phyloP scores from a whole-genome alignment of 2,329 filamentous ascomycete species.

The Arthrobotrys sinensis region DNA sequence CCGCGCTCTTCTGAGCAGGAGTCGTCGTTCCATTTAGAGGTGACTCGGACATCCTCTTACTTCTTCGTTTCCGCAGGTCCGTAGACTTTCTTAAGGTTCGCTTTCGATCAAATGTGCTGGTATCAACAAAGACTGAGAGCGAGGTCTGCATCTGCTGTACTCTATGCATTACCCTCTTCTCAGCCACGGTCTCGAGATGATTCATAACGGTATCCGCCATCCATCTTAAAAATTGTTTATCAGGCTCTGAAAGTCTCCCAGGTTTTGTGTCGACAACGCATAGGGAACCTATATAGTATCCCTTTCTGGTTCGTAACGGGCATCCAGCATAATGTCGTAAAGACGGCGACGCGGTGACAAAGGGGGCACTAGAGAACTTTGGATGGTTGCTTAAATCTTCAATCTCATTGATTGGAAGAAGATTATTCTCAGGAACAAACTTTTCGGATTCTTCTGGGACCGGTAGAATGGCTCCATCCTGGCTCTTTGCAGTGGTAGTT shows the following conservation, averaged over 20 bases:
- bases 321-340: constrained; percentile 62
- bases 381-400: constrained; percentile 61
- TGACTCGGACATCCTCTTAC: constrained; percentile 50
- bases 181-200: constrained; percentile 62
- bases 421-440: constrained; percentile 54
- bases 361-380: constrained; percentile 55
- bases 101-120: constrained; percentile 62
- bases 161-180: constrained; percentile 60
- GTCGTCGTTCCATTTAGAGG: constrained; percentile 54
- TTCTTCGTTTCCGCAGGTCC: constrained; percentile 48
- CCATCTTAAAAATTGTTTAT: constrained; percentile 59
- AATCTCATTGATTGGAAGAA: constrained; percentile 64
- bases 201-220: constrained; percentile 64
- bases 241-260: constrained; percentile 57
- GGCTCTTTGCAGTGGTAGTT: constrained; percentile 64
- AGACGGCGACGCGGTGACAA: constrained; percentile 60
- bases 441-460: constrained; percentile 57
- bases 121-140: constrained; percentile 64
- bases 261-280: constrained; percentile 64
- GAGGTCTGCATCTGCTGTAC: constrained; percentile 63
- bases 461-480: constrained; percentile 61
- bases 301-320: constrained; percentile 63
- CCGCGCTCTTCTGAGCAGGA: constrained; percentile 43
- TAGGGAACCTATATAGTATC: constrained; percentile 63
- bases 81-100: constrained; percentile 56